Percentiles rank a stretch among this genome's conserved stretches.
Conservation (phyloP, 2,329 filamentous ascomycete species). For the Aspergillus jensenii region DNA sequence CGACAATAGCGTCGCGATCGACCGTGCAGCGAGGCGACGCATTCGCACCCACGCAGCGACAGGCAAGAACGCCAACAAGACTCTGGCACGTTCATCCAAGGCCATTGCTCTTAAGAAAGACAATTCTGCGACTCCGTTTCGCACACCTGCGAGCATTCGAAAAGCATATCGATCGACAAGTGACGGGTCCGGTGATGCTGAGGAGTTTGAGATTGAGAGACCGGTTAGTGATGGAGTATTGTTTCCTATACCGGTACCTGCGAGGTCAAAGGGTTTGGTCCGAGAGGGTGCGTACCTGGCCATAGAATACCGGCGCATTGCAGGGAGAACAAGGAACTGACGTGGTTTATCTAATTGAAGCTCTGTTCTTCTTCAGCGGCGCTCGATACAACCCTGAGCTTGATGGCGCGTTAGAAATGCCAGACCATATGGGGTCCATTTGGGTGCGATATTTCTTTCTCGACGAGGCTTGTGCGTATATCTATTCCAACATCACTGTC, state of each 20-base stretch:
- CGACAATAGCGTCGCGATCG: background rate
- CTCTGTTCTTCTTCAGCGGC: slow-evolving; percentile 1
- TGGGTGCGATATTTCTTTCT: slow-evolving; percentile 4
- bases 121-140: background rate
- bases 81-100: background rate
- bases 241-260: background rate
- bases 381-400: background rate
- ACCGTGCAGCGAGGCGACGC: background rate
- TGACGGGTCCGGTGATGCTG: background rate
- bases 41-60: slow-evolving; percentile 4
- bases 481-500: background rate
- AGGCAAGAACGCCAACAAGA: slow-evolving; percentile 3
- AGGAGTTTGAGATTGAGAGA: background rate
- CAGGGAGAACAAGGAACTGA: background rate
- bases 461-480: slow-evolving; percentile 4
- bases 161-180: background rate
- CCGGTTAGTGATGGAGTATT: background rate
- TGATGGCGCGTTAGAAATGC: background rate
- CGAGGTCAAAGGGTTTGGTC: background rate
- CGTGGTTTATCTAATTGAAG: background rate
- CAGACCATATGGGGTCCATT: background rate
- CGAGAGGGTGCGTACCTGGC: background rate
- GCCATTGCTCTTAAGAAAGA: background rate
- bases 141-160: background rate
- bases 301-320: background rate